Evolutionary conservation across 306 rosid species (phyloP), one percentile per base, ranked within the genome.

Genomic region (Begonia loranthoides): DNA sequence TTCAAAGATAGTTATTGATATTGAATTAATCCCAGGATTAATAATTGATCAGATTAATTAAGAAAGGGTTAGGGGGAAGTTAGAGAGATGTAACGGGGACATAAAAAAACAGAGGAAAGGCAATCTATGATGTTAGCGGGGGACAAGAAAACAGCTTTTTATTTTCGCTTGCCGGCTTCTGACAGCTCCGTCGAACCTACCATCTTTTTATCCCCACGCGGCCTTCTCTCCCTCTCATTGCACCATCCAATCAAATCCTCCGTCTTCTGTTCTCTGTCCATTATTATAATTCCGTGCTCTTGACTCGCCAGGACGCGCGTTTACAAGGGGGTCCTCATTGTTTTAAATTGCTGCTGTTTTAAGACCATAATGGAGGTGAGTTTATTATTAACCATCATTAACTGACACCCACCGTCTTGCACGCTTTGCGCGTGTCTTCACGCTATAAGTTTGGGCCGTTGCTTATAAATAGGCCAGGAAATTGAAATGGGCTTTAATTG

Each of bases 91-190:
- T 4, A 46, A 28, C 55, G 81, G 74, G 67, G 79, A 76, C 81
- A 74, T 41, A 38, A 67, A 71, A 74, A 79, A 57, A 65, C 17
- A 59, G 56, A 53, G 53, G 62, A 13, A 12, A 65, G 59, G 72
- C 58, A 54, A 73, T 11, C 1, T 49, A 70, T 62, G 76, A 80
- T 65, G 72, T 62, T 69, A 44, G 34, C 38, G 64, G 83, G 83
- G 65, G 76, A 76, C 83, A 80, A 66, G 74, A 76, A 73, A 76
- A 73, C 60, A 70, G 60, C 73, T 73, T 80, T 73, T 68, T 48
- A 39, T 68, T 76, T 67, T 60, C 59, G 62, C 15, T 55, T 73
- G 78, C 66, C 76, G 67, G 76, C 28, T 69, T 61, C 61, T 41
- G 64, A 66, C 13, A 51, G 66, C 58, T 61, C 63, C 74, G 69